phyloP scores from a whole-genome alignment of 306 rosid genomes.

The Albizia julibrissin region DNA sequence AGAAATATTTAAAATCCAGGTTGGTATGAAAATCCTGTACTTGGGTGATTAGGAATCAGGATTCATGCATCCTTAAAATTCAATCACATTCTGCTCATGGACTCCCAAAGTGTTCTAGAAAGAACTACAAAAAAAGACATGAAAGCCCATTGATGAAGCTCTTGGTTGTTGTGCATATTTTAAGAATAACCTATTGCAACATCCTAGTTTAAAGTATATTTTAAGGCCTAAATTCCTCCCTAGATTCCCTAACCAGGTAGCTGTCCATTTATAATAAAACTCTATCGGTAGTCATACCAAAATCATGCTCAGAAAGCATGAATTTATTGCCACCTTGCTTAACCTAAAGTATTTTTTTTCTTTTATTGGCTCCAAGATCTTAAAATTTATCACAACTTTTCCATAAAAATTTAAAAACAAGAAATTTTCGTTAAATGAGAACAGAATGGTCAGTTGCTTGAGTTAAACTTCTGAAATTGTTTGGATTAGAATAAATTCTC shows the following conservation, averaged over 20 bases:
- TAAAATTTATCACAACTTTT: background rate
- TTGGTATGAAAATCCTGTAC: background rate
- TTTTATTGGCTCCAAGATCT: background rate
- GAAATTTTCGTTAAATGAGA: background rate
- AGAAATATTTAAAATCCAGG: background rate
- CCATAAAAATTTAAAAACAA: background rate
- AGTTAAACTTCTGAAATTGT: background rate
- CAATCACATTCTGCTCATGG: background rate
- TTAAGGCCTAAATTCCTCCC: background rate
- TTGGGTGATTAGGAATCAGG: background rate
- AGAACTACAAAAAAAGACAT: background rate
- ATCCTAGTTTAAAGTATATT: background rate
- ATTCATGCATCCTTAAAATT: background rate
- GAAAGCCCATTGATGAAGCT: background rate
- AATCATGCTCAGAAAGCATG: background rate
- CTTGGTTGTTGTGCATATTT: background rate
- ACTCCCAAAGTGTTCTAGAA: background rate
- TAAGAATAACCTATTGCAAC: background rate
- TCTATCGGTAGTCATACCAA: background rate
- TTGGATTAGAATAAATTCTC: background rate
- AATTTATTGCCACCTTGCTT: background rate
- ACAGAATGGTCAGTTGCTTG: background rate
- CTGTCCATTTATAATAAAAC: background rate
- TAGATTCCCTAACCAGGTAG: background rate
- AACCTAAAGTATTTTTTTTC: background rate